These are phyloP conservation scores for Gossypium arboreum DNA, from an alignment of 345 rosid genomes.

Conservation along the genomic window DNA sequence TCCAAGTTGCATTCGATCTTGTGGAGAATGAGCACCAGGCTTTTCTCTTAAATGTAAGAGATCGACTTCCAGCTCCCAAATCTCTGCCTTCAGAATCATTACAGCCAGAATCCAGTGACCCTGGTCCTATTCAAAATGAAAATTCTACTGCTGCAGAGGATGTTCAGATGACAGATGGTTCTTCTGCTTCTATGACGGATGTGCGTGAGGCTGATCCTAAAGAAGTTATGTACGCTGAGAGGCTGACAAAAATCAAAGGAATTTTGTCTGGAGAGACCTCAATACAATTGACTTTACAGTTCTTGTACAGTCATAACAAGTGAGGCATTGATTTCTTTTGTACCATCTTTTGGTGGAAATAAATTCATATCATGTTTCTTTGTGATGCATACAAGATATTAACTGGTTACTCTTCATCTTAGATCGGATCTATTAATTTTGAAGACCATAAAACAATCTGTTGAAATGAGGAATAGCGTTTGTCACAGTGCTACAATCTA, in stretches of 20 bases:
- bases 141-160: constrained; percentile 52
- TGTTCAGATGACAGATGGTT: constrained; percentile 78
- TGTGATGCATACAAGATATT: neutral
- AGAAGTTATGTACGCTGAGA: constrained; percentile 71
- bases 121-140: constrained; percentile 51
- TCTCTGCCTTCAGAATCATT: constrained; percentile 46
- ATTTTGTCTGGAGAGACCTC: constrained; percentile 97
- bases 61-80: constrained; percentile 71
- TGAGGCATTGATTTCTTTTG: constrained; percentile 28
- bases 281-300: constrained; percentile 84
- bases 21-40: constrained; percentile 99
- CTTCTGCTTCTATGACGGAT: constrained; percentile 38
- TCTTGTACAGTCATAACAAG: constrained; percentile 94
- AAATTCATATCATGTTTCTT: neutral
- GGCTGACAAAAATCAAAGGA: constrained; percentile 76
- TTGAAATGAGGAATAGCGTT: constrained; percentile 97
- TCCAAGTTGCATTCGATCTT: constrained; percentile 95
- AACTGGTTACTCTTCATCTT: constrained; percentile 17
- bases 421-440: constrained; percentile 93
- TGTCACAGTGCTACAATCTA: constrained; percentile 99
- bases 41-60: constrained; percentile 87
- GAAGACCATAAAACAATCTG: constrained; percentile 96
- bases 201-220: constrained; percentile 53
- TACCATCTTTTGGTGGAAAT: neutral
- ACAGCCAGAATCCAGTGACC: constrained; percentile 42